Conservation (phyloP, 805 yeast species). For the Limtongozyma cylindracea region DNA sequence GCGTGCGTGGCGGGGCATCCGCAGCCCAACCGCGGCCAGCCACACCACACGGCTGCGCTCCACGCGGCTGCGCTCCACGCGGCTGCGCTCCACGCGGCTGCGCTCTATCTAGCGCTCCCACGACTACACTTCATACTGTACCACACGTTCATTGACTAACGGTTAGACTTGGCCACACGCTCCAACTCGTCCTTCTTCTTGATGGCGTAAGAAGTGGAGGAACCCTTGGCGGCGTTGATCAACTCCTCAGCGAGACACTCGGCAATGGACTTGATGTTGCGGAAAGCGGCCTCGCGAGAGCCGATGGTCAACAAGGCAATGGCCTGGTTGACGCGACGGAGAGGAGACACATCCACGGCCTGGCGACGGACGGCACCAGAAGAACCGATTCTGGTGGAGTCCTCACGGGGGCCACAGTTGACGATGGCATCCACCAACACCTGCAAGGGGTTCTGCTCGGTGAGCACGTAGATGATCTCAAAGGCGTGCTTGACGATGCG, state of each 20-base stretch:
- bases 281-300: conserved; percentile 99
- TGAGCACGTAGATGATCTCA: conserved; percentile 90
- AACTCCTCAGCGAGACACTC: conserved; percentile 99
- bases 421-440: conserved; percentile 96
- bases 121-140: too few species aligned
- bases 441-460: conserved; percentile 99
- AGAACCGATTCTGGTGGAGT: conserved; percentile 99
- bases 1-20: too few species aligned
- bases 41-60: too few species aligned
- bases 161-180: conserved; percentile 99
- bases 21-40: too few species aligned
- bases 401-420: conserved; percentile 99
- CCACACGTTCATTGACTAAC: conserved; percentile 35
- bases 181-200: conserved; percentile 99
- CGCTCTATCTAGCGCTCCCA: too few species aligned
- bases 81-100: too few species aligned
- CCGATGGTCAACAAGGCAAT: conserved; percentile 94
- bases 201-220: conserved; percentile 99
- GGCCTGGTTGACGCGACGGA: conserved; percentile 99
- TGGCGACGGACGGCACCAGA: conserved; percentile 99
- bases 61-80: too few species aligned
- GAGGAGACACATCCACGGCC: conserved; percentile 99
- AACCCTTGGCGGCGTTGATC: conserved; percentile 99
- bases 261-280: conserved; percentile 99
- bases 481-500: conserved; percentile 98